A percentile compares a stretch with the other conserved stretches of the same genome.
These are phyloP conservation scores for Arthonia radiata DNA, from an alignment of 495 filamentous ascomycete genomes.

Conservation along the genomic window DNA sequence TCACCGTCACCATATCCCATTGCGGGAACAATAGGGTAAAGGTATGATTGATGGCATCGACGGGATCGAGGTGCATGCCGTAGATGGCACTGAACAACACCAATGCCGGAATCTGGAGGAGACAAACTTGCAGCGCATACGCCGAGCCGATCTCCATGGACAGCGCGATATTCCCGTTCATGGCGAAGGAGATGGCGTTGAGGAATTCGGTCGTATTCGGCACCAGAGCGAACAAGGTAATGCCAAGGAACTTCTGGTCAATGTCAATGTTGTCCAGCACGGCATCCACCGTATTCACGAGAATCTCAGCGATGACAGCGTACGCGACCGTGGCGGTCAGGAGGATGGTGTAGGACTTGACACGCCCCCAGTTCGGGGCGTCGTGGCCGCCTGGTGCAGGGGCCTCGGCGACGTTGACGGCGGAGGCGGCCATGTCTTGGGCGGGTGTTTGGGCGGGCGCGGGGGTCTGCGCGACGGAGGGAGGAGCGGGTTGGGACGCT, in stretches of 20 bases:
- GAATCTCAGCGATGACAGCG: constrained; percentile 85
- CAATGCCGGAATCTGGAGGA: constrained; percentile 85
- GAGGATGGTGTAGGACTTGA: constrained; percentile 71
- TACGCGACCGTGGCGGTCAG: constrained; percentile 81
- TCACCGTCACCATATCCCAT: constrained; percentile 97
- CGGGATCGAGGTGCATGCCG: constrained; percentile 19
- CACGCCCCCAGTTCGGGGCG: constrained; percentile 88
- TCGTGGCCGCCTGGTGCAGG: constrained; percentile 60
- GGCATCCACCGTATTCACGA: constrained; percentile 88
- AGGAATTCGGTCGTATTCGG: constrained; percentile 97
- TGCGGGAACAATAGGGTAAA: constrained; percentile 93
- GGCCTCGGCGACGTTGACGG: no score
- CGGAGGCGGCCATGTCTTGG: no score
- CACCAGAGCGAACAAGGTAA: constrained; percentile 89
- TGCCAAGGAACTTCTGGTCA: constrained; percentile 94
- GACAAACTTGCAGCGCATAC: constrained; percentile 88
- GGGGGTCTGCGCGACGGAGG: no score
- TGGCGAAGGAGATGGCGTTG: constrained; percentile 97
- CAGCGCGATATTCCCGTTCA: constrained; percentile 99
- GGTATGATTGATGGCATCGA: constrained; percentile 44
- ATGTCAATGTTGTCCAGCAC: constrained; percentile 74
- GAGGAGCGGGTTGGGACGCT: constrained; percentile 17
- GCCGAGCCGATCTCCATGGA: constrained; percentile 98
- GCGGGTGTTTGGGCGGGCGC: no score
- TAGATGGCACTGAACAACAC: constrained; percentile 67